These are phyloP conservation scores for Begonia fuchsioides DNA, from an alignment of 306 rosid species.

Conservation along the genomic window DNA sequence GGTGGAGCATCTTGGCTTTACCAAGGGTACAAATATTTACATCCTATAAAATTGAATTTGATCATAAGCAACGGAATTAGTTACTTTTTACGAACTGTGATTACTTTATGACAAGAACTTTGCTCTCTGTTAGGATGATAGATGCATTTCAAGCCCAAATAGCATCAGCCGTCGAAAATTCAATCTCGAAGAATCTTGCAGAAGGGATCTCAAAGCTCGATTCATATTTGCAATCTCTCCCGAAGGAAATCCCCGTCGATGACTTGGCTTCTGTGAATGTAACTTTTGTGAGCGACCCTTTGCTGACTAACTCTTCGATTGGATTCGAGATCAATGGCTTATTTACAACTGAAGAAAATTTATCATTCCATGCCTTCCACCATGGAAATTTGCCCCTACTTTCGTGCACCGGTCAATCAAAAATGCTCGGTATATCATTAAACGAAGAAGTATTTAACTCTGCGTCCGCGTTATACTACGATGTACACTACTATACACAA, in stretches of 20 bases:
- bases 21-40: slow-evolving; percentile 57
- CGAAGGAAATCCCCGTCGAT: slow-evolving; percentile 59
- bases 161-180: slow-evolving; percentile 51
- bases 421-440: slow-evolving; percentile 75
- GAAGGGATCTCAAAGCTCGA: slow-evolving; percentile 64
- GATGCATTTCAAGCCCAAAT: slow-evolving; percentile 73
- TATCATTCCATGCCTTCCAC: slow-evolving; percentile 12
- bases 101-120: neutral
- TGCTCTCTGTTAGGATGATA: slow-evolving; percentile 42
- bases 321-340: slow-evolving; percentile 73
- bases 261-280: slow-evolving; percentile 55
- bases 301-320: slow-evolving; percentile 46
- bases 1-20: slow-evolving; percentile 98
- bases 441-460: slow-evolving; percentile 84
- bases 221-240: slow-evolving; percentile 50
- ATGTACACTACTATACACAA: slow-evolving; percentile 29
- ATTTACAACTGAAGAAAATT: slow-evolving; percentile 26
- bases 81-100: no score
- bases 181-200: slow-evolving; percentile 48
- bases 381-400: slow-evolving; percentile 25
- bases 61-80: no score
- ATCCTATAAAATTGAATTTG: neutral
- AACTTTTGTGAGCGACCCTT: slow-evolving; percentile 49
- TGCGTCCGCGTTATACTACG: slow-evolving; percentile 45
- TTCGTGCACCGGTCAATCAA: slow-evolving; percentile 42